Conservation (phyloP, 768 basidiomycete species). For the Mycena indigotica region DNA sequence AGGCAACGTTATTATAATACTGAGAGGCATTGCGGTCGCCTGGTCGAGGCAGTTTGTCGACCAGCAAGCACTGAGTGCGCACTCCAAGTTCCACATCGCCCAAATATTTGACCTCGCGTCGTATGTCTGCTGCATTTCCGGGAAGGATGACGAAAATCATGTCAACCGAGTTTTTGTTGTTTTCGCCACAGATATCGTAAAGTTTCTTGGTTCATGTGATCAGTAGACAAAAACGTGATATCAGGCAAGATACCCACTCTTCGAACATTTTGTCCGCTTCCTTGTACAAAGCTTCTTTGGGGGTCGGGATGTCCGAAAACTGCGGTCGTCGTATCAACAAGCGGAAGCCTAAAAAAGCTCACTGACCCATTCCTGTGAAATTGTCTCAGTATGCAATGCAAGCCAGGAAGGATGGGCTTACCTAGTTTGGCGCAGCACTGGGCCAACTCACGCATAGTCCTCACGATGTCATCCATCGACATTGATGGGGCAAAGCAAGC, state of each 20-base stretch:
- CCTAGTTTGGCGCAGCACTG: background rate
- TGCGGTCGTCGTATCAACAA: too few species aligned
- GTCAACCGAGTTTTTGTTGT: background rate
- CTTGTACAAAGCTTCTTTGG: too few species aligned
- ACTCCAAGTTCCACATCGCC: slow-evolving; percentile 39
- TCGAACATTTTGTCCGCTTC: too few species aligned
- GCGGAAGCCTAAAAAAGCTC: background rate
- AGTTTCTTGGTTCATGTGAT: background rate
- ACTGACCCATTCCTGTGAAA: background rate
- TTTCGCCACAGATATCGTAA: background rate
- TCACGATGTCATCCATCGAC: background rate
- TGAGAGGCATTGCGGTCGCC: slow-evolving; percentile 18
- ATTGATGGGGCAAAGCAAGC: slow-evolving; percentile 14
- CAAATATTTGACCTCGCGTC: slow-evolving; percentile 43
- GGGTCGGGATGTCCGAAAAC: too few species aligned
- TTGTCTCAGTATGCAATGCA: background rate
- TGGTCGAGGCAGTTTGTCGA: slow-evolving; percentile 25
- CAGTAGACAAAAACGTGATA: too few species aligned
- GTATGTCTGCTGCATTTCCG: slow-evolving; percentile 40
- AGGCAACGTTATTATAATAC: slow-evolving; percentile 41
- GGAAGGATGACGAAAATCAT: slow-evolving; percentile 50
- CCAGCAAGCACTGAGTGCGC: slow-evolving; percentile 41
- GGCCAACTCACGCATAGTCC: background rate
- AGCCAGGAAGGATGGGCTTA: background rate
- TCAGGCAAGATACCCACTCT: too few species aligned